phyloP scores from a whole-genome alignment of 352 stramenopile genomes.

The Phytophthora pistaciae region DNA sequence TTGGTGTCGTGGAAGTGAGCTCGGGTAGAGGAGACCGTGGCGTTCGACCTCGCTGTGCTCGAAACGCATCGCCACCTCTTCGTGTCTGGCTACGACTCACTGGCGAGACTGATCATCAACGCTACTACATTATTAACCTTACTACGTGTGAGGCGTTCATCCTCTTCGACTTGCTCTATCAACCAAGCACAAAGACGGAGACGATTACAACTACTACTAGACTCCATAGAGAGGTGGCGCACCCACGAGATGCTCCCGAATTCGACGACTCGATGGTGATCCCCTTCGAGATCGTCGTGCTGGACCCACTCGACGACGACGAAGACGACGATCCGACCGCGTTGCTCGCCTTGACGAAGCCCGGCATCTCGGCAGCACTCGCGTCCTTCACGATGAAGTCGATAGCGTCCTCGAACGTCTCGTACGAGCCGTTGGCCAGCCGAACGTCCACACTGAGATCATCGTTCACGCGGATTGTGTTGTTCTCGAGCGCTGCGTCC shows the following conservation, averaged over 20 bases:
- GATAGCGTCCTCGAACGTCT: conserved; percentile 37
- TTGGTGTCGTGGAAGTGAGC: not conserved
- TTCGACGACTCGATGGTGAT: conserved; percentile 22
- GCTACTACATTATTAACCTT: conserved; percentile 4
- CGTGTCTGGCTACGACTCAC: conserved; percentile 1
- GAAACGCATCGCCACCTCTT: conserved; percentile 22
- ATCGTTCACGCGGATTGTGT: conserved; percentile 43
- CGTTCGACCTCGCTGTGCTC: conserved; percentile 8
- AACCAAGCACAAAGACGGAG: conserved; percentile 15
- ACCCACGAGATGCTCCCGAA: not conserved
- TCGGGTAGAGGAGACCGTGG: conserved; percentile 8
- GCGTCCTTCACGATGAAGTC: conserved; percentile 33
- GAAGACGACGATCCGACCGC: not conserved
- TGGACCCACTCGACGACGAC: conserved; percentile 9
- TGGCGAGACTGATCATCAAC: conserved; percentile 5
- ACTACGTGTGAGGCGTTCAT: conserved; percentile 7
- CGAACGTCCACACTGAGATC: conserved; percentile 39
- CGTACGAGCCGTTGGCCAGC: conserved; percentile 37
- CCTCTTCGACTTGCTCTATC: conserved; percentile 4
- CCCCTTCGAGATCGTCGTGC: not conserved
- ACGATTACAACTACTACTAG: conserved; percentile 27
- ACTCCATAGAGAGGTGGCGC: conserved; percentile 25
- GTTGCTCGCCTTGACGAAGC: conserved; percentile 27
- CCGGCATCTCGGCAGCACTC: conserved; percentile 21
- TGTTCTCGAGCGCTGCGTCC: conserved; percentile 32